These are phyloP conservation scores for Acephala macrosclerotiorum DNA, from an alignment of 2,329 filamentous ascomycete genomes.

Conservation along the genomic window DNA sequence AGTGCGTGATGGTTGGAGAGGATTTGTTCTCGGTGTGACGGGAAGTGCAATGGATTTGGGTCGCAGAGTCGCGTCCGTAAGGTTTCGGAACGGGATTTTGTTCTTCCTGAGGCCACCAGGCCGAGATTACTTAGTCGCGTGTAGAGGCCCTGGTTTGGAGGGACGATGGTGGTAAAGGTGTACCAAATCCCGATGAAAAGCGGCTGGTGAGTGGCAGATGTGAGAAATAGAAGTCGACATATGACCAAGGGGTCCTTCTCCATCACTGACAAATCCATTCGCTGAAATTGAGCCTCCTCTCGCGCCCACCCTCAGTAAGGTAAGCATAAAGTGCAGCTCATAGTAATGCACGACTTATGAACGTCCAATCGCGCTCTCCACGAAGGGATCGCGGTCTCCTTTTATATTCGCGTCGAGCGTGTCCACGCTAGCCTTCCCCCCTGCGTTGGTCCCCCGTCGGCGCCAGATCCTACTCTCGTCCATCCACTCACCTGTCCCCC, in stretches of 20 bases:
- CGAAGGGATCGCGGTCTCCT: conserved; percentile 20
- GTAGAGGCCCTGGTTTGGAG: too few relatives aligned
- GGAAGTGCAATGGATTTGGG: conserved; percentile 21
- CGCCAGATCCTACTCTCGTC: neutral
- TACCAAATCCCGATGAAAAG: neutral
- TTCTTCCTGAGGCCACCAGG: neutral
- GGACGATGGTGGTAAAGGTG: neutral
- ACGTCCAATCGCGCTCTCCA: conserved; percentile 8
- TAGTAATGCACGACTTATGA: conserved; percentile 17
- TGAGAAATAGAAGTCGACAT: neutral
- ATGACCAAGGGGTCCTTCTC: too few relatives aligned
- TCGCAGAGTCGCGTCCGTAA: conserved; percentile 32
- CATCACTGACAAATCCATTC: too few relatives aligned
- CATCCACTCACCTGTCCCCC: conserved; percentile 3
- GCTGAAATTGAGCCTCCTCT: neutral
- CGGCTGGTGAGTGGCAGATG: neutral
- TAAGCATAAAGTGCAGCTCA: neutral
- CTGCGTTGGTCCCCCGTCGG: neutral
- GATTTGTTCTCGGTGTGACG: conserved; percentile 1
- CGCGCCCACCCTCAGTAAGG: neutral
- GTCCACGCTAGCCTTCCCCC: neutral
- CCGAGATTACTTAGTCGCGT: too few relatives aligned
- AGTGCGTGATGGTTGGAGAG: conserved; percentile 10
- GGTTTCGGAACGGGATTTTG: neutral
- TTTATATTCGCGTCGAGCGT: conserved; percentile 22